Percentiles rank a stretch among this genome's conserved stretches.
Conservation (phyloP, 495 filamentous ascomycete genomes). For the Lindgomyces ingoldianus region DNA sequence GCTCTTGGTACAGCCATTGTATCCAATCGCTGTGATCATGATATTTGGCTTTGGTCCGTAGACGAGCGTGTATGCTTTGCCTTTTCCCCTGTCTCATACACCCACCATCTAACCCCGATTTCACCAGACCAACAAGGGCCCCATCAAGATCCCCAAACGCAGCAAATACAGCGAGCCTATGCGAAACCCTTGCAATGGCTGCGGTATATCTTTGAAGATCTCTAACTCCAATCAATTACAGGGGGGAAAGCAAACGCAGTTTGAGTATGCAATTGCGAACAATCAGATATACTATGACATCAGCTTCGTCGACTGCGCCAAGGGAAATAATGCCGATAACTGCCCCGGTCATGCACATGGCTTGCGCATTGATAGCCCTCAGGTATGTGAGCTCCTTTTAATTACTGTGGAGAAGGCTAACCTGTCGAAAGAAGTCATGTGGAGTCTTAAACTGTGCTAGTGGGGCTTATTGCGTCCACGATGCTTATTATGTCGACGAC, state of each 20-base stretch:
- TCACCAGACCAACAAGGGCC: neutral
- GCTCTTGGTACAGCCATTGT: conserved; percentile 2
- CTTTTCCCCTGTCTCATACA: neutral
- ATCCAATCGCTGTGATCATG: conserved; percentile 16
- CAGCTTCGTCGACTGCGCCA: conserved; percentile 24
- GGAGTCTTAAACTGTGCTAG: neutral
- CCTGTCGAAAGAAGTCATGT: neutral
- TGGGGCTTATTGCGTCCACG: neutral
- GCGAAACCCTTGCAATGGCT: neutral
- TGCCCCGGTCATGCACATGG: conserved; percentile 10
- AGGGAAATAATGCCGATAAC: neutral
- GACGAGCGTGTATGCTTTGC: neutral
- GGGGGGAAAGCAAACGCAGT: conserved; percentile 11
- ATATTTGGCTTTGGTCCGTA: conserved; percentile 7
- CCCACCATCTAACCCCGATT: neutral
- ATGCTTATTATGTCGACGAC: neutral
- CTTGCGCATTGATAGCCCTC: neutral
- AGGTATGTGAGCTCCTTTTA: neutral
- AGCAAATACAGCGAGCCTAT: neutral
- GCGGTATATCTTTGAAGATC: conserved; percentile 15
- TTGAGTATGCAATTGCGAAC: conserved; percentile 18
- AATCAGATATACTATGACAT: conserved; percentile 23
- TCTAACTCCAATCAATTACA: neutral
- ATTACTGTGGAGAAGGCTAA: neutral
- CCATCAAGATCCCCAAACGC: neutral